Base-by-base conservation (phyloP, 106 monocot species). In the Chionographis japonica region DNA sequence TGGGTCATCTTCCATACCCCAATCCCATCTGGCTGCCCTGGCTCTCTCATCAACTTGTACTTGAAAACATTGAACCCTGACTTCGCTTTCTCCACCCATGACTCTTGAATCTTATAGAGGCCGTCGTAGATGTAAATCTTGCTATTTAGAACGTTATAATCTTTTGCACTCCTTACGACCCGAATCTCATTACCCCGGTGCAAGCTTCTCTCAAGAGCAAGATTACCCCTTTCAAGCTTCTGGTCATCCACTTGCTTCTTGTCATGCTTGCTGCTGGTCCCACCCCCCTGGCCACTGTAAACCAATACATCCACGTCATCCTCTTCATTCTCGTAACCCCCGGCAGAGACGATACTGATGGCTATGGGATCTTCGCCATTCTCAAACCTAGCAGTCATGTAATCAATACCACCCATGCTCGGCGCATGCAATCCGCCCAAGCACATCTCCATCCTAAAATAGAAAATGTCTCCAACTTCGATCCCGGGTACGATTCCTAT, bases 101-200 rank as follows among this genome's bases (percentile, higher is more conserved):
- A 81, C 18, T 79, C 77, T 6, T 77, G 54, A 58, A 91, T 78
- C 74, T 82, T 86, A 80, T 95, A 95, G 14, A 95, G 77, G 50
- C 95, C 95, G 67, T 95, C 91, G 66, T 91, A 95, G 61, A 81
- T 68, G 58, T 95, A 95, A 56, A 95, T 83, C 62, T 79, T 91
- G 5, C 81, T 80, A 58, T 60, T 71, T 27, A 35, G 53, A 20
- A 35, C 41, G 27, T 11, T 78, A 41, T 60, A 37, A 74, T 88
- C 88, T 71, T 83, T 86, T 51, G 79, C 72, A 54, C 88, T 84
- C 15, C 91, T 75, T n/a, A 89, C 69, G 58, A 95, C 95, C 75
- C 91, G 72, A n/a, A 95, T 75, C n/a, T 52, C 41, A 61, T 81
- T 88, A 11, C 68, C 67, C 60, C 71, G 51, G 55, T 80, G 76